Conservation (phyloP, 768 basidiomycete species). For the Agrocybe praecox region DNA sequence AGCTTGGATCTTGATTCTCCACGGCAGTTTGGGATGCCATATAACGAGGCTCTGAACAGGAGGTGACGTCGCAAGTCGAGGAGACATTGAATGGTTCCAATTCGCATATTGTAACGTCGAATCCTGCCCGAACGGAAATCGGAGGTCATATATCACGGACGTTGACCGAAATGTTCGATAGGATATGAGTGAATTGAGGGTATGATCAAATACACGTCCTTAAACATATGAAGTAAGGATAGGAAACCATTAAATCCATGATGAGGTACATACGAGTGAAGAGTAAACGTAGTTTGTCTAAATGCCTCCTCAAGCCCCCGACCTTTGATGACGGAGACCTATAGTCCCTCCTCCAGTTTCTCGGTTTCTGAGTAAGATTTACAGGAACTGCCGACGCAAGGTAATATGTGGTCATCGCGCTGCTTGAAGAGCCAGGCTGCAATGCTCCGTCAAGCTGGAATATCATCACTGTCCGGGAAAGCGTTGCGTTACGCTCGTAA, state of each 20-base stretch:
- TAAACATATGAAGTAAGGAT: too few relatives aligned
- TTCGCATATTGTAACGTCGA: neutral
- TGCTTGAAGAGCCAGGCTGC: neutral
- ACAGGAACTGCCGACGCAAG: neutral
- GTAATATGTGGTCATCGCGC: neutral
- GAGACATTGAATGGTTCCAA: neutral
- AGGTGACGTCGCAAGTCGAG: constrained; percentile 46
- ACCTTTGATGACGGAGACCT: neutral
- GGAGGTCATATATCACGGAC: neutral
- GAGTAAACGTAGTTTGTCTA: neutral
- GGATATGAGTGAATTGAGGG: neutral
- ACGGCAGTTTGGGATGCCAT: constrained; percentile 51
- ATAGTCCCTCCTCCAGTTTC: neutral
- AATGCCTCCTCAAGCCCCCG: neutral
- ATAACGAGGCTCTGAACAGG: constrained; percentile 46
- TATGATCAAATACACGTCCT: neutral
- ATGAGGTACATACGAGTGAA: neutral
- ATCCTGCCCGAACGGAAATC: neutral
- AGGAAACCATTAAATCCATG: neutral
- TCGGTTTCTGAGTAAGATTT: neutral
- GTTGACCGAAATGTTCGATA: neutral
- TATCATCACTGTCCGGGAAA: neutral
- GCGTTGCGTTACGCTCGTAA: neutral
- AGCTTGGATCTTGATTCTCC: constrained; percentile 51
- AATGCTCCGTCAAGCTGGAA: neutral